Base-by-base conservation (phyloP, 176 grass and related monocot genomes). In the Aegilops tauschii region DNA sequence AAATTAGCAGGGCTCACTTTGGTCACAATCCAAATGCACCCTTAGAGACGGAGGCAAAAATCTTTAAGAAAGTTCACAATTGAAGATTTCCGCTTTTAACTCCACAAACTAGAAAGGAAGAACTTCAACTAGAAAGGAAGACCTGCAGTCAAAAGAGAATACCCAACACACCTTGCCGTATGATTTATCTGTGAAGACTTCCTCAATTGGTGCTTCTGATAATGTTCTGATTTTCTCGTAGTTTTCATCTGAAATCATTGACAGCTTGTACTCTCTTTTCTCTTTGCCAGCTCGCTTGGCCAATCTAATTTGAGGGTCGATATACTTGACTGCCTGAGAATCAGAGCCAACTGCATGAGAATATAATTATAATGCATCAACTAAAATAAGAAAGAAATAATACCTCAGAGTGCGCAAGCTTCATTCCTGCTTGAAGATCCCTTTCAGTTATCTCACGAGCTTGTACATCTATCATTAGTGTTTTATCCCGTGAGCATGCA, bases 381-480 rank as follows among this genome's bases (percentile, higher is more conserved):
- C 29, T 9, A 58, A 25, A 56, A 78, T 37, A 85, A n/a, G 80
- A 65, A 49, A 75, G 34, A 44, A 80, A 81, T n/a, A 78, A 69
- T 65, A 98, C 97, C 97, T 99, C 94, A 75, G 85, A 76, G 74
- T 98, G 97, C 80, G 94, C 97, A 45, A 96, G 97, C 77, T 88
- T 90, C 87, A 98, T 91, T 88, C 90, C 97, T 73, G 92, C 80
- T 89, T 94, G 78, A 88, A 96, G 92, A 87, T 96, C 97, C 65
- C 89, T 96, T 91, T 99, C 97, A 75, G 94, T 91, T 84, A 99
- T 99, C 78, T 96, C 97, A 87, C 97, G 84, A 83, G 97, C 92
- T 87, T 99, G 97, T 65, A 99, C 94, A 91, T 99, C 97, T 69
- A 99, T 99, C 97, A 99, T 99, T 84, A 99, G 86, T 58, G 97